Percentiles rank a stretch among this genome's conserved stretches.
These are phyloP conservation scores for Hydrangea macrophylla DNA, from an alignment of 148 eudicot genomes.

Conservation along the genomic window DNA sequence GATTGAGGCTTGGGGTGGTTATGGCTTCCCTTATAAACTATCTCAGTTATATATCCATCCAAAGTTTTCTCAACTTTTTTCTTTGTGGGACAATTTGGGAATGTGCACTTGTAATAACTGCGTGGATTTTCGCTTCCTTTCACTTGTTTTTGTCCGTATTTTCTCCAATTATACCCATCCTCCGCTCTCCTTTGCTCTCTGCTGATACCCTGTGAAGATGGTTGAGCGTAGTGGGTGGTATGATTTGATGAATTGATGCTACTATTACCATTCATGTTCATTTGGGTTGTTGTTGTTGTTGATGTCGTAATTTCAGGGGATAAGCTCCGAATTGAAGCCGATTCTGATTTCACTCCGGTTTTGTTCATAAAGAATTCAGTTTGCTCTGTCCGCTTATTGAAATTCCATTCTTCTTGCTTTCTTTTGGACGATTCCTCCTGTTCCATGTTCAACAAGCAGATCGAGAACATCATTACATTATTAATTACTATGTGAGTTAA, in stretches of 20 bases:
- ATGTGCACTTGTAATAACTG: conserved; percentile 83
- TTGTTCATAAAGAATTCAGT: conserved; percentile 27
- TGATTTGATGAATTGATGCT: conserved; percentile 3
- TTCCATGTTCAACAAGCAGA: not conserved
- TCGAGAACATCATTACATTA: too few relatives aligned
- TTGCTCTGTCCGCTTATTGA: conserved; percentile 36
- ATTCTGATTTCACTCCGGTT: conserved; percentile 14
- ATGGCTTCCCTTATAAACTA: conserved; percentile 78
- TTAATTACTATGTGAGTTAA: too few relatives aligned
- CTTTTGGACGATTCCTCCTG: conserved; percentile 24
- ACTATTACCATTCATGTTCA: conserved; percentile 5
- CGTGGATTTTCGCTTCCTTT: conserved; percentile 81
- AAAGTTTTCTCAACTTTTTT: conserved; percentile 66
- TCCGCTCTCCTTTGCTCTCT: conserved; percentile 63
- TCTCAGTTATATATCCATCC: conserved; percentile 70
- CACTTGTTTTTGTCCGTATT: conserved; percentile 81
- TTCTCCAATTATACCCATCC: conserved; percentile 75
- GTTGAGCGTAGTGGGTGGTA: conserved; percentile 14
- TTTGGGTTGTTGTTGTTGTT: conserved; percentile 24
- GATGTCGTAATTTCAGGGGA: conserved; percentile 20
- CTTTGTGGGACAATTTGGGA: conserved; percentile 68
- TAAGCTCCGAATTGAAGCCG: conserved; percentile 8
- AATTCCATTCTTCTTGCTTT: conserved; percentile 36
- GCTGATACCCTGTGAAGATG: conserved; percentile 46
- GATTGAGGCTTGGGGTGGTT: conserved; percentile 79